A percentile compares a stretch with the other conserved stretches of the same genome.
Conservation (phyloP, 2,329 filamentous ascomycete genomes). For the Fusarium incarnatum region DNA sequence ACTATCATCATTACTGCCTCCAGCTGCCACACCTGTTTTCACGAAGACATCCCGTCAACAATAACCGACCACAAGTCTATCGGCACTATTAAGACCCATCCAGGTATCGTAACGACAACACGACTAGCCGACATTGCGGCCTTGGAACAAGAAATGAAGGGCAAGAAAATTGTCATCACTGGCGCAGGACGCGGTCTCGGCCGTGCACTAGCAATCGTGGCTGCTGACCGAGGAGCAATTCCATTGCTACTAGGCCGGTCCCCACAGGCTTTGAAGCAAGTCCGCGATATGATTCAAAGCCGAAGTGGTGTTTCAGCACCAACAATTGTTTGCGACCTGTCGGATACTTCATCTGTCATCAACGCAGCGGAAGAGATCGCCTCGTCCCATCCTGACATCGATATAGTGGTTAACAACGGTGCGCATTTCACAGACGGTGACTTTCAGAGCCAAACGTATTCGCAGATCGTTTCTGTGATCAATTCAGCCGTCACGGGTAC, state of each 20-base stretch:
- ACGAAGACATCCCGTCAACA: too few relatives aligned
- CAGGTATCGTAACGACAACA: neutral
- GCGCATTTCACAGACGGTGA: neutral
- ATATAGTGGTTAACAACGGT: neutral
- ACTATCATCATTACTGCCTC: too few relatives aligned
- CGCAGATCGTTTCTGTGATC: neutral
- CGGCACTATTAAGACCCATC: too few relatives aligned
- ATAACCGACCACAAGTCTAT: too few relatives aligned
- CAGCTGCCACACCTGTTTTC: too few relatives aligned
- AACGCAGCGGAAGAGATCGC: neutral
- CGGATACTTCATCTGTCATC: neutral
- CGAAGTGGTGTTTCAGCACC: neutral
- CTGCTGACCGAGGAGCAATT: neutral
- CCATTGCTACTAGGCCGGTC: neutral
- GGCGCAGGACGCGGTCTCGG: slow-evolving; percentile 1
- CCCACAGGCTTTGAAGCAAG: neutral
- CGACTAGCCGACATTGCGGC: neutral
- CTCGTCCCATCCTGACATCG: neutral
- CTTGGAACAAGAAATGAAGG: neutral
- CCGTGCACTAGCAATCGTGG: neutral
- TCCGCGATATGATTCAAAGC: neutral
- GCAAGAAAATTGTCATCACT: neutral
- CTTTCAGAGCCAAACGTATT: neutral
- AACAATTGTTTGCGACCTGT: neutral
- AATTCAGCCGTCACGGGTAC: slow-evolving; percentile 4